These are phyloP conservation scores for Mucor indicus DNA, from an alignment of 371 early-diverging fungal species.

Conservation along the genomic window DNA sequence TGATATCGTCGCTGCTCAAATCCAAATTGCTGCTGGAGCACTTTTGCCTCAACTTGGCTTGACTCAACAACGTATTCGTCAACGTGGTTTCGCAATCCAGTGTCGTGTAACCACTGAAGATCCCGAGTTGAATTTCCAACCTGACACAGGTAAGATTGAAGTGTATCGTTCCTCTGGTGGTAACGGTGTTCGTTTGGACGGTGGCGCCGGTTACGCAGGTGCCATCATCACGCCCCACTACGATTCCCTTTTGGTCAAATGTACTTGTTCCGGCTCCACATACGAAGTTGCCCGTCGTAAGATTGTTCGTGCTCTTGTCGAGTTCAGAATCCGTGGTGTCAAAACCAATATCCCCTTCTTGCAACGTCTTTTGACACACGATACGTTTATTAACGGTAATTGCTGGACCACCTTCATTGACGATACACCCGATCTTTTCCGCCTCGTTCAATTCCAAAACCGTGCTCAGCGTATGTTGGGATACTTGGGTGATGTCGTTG, in stretches of 20 bases:
- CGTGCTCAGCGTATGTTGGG: slow-evolving; percentile 84
- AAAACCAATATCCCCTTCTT: slow-evolving; percentile 95
- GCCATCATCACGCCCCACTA: slow-evolving; percentile 90
- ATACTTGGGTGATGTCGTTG: slow-evolving; percentile 87
- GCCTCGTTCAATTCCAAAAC: slow-evolving; percentile 68
- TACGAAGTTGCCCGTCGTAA: slow-evolving; percentile 86
- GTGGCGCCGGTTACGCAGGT: slow-evolving; percentile 84
- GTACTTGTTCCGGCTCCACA: slow-evolving; percentile 83
- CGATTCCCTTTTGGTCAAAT: slow-evolving; percentile 94
- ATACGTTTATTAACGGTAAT: slow-evolving; percentile 68
- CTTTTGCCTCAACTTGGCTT: slow-evolving; percentile 73
- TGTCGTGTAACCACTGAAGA: slow-evolving; percentile 95
- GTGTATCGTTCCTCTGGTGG: slow-evolving; percentile 85
- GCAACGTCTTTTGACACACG: slow-evolving; percentile 78
- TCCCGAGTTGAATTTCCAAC: slow-evolving; percentile 86
- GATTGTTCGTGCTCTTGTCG: slow-evolving; percentile 81
- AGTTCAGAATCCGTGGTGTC: slow-evolving; percentile 93
- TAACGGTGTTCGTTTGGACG: slow-evolving; percentile 89
- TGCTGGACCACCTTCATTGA: slow-evolving; percentile 98
- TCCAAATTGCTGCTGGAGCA: slow-evolving; percentile 88
- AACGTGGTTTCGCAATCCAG: slow-evolving; percentile 89
- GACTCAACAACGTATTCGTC: slow-evolving; percentile 72
- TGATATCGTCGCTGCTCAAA: slow-evolving; percentile 88
- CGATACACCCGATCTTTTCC: slow-evolving; percentile 86
- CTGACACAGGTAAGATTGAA: slow-evolving; percentile 92